Evolutionary conservation across 768 basidiomycete species (phyloP).

Genomic region (Russula foetens): DNA sequence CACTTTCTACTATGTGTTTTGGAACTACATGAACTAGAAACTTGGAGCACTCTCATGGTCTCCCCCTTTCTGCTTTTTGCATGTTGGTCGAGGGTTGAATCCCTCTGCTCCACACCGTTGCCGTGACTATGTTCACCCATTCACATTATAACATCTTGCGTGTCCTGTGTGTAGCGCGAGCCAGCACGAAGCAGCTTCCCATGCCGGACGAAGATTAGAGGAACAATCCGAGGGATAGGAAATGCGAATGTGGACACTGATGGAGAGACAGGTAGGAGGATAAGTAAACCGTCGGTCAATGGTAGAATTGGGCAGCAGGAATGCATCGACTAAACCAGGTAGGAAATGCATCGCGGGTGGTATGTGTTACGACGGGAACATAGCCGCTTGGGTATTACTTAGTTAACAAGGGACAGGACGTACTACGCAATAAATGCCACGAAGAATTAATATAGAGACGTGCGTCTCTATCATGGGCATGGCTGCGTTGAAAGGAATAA

Average conservation of each 20-base stretch:
- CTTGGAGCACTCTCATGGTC: too few species aligned
- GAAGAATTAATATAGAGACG: too few species aligned
- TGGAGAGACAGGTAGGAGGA: too few species aligned
- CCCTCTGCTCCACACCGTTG: too few species aligned
- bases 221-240: conserved; percentile 20
- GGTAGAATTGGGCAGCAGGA: not conserved
- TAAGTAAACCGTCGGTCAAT: not conserved
- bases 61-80: too few species aligned
- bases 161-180: conserved; percentile 22
- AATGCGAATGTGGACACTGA: conserved; percentile 23
- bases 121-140: not conserved
- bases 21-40: too few species aligned
- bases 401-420: too few species aligned
- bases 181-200: conserved; percentile 20
- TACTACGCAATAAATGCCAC: too few species aligned
- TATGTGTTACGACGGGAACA: conserved; percentile 21
- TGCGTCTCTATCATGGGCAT: too few species aligned
- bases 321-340: conserved; percentile 3
- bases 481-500: conserved; percentile 1
- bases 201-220: conserved; percentile 22
- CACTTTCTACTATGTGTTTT: too few species aligned
- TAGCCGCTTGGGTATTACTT: conserved; percentile 1
- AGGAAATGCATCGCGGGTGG: conserved; percentile 12
- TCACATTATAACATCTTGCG: conserved; percentile 10
- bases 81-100: too few species aligned